Conservation (phyloP, 2,329 filamentous ascomycete species). For the Cordyceps fumosorosea region DNA sequence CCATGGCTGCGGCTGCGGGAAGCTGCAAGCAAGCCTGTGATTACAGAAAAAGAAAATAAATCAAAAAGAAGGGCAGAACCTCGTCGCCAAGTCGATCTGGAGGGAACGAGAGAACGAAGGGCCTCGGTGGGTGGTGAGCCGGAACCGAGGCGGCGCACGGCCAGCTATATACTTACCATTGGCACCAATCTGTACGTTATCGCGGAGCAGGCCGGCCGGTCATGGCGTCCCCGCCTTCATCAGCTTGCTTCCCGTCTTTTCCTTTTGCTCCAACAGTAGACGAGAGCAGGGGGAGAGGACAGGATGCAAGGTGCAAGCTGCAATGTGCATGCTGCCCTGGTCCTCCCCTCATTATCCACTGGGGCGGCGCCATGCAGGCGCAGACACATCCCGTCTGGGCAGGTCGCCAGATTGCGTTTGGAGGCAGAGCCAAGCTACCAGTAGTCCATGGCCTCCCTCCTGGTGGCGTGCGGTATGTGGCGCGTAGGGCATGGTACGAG, state of each 20-base stretch:
- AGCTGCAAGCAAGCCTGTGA: neutral
- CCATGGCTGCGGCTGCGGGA: constrained; percentile 25
- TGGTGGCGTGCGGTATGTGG: neutral
- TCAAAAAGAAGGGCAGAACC: neutral
- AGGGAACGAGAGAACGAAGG: neutral
- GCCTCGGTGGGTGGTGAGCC: neutral
- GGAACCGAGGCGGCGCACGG: neutral
- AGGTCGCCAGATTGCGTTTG: constrained; percentile 4
- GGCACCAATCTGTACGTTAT: neutral
- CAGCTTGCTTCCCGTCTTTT: neutral
- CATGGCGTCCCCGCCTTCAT: neutral
- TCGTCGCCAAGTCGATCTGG: neutral
- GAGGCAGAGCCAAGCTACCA: neutral
- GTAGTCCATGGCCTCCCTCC: too few species aligned
- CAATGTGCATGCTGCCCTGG: neutral
- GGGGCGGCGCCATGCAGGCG: constrained; percentile 1
- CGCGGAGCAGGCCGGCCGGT: neutral
- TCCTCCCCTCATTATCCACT: neutral
- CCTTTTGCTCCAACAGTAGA: neutral
- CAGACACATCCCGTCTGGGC: constrained; percentile 8
- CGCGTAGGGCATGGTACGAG: neutral
- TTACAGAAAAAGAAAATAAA: neutral
- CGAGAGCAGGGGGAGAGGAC: neutral
- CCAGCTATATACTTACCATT: neutral
- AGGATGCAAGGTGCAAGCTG: neutral